phyloP scores from a whole-genome alignment of 257 asterid genomes.

The Ballota nigra region DNA sequence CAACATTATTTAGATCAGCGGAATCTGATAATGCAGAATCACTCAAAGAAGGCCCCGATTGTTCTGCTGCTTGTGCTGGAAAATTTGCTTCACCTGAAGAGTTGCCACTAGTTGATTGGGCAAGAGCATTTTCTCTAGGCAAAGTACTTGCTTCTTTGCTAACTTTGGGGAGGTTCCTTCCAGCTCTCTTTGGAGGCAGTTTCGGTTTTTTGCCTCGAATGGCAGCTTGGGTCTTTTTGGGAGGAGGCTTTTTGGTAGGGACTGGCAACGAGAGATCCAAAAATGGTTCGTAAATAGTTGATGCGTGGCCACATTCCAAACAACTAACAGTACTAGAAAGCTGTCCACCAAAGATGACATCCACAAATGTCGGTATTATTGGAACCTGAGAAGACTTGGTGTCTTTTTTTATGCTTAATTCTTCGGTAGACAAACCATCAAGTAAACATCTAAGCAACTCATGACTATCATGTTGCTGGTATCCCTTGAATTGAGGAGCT shows the following conservation, averaged over 20 bases:
- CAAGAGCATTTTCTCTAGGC: slow-evolving; percentile 39
- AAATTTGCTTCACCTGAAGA: slow-evolving; percentile 38
- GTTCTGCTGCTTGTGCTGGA: slow-evolving; percentile 30
- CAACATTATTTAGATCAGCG: slow-evolving; percentile 33
- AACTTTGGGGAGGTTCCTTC: slow-evolving; percentile 43
- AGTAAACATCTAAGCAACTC: slow-evolving; percentile 88
- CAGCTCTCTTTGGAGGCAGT: slow-evolving; percentile 62
- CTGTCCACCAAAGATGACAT: slow-evolving; percentile 77
- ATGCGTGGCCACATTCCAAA: slow-evolving; percentile 78
- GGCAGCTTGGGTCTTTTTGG: slow-evolving; percentile 42
- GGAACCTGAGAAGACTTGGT: slow-evolving; percentile 33
- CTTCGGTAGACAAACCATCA: slow-evolving; percentile 76
- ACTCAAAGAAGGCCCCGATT: slow-evolving; percentile 28
- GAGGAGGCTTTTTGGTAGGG: slow-evolving; percentile 75
- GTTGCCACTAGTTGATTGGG: slow-evolving; percentile 32
- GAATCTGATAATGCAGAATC: slow-evolving; percentile 37
- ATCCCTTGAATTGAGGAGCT: slow-evolving; percentile 89
- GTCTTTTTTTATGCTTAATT: slow-evolving; percentile 49
- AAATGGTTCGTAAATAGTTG: slow-evolving; percentile 72
- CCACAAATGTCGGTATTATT: slow-evolving; percentile 51
- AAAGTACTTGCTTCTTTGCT: slow-evolving; percentile 36
- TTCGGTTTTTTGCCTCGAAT: slow-evolving; percentile 67
- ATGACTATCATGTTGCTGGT: slow-evolving; percentile 94
- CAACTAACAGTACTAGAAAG: slow-evolving; percentile 80
- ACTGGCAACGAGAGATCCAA: slow-evolving; percentile 87